Evolutionary conservation across 208 protist genomes (phyloP), one percentile per base, ranked within the genome.

Genomic region (Acanthamoeba healyi): DNA sequence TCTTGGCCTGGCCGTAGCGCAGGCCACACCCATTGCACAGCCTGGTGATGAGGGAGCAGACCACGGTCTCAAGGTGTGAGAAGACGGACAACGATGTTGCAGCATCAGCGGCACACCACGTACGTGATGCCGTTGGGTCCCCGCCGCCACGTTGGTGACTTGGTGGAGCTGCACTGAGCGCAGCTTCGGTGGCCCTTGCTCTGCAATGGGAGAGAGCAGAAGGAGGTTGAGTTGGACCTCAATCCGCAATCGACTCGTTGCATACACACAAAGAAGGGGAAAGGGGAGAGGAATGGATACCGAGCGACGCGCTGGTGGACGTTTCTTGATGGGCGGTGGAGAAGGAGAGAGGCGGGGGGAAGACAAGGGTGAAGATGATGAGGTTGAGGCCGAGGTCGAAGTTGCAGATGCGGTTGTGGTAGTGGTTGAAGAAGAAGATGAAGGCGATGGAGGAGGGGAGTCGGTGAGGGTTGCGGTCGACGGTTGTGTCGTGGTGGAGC

Each of bases 1-100:
- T 51, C 77, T 86, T 86, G 19, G 77, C 77, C n/a, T 86, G 77
- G 22, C 44, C 46, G 77, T 86, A 86, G 26, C 77, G 40, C 17
- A 86, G 42, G 6, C 77, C 77, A 40, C 77, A 86, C 3, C 44
- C n/a, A 40, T 86, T 86, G 46, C 77, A 86, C 40, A 86, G n/a
- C 42, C 77, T 86, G 46, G 58, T 34, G 10, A 19, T 58, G 14
- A 10, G 19, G 51, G 14, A 58, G 51, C 19, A 58, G 51, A 56
- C 51, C 2, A 56, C 51, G 5, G 51, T 56, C 15, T n/a, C n/a
- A n/a, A n/a, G n/a, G n/a, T n/a, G n/a, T n/a, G n/a, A n/a, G n/a
- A n/a, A n/a, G n/a, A n/a, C n/a, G 49, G 49, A 54, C 49, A 54
- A 54, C 49, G 10, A 54, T 19, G 49, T 54, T 54, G 49, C 10